Evolutionary conservation across 805 yeast species (phyloP), one percentile per base, ranked within the genome.

Genomic region (Lipomyces lipofer): DNA sequence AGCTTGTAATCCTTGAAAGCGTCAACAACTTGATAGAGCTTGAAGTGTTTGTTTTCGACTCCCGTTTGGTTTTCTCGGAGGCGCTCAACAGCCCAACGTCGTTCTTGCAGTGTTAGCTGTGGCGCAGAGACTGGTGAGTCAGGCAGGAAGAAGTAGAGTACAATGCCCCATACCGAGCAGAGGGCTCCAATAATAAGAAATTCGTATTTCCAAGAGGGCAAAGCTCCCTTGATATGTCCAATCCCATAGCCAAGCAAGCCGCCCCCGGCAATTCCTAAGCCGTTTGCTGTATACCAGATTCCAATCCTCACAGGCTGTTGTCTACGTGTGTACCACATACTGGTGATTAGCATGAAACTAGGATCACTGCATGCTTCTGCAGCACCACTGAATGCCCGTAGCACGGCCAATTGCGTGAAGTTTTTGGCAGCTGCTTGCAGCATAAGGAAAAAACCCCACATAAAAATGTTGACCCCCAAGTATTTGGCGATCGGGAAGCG

Each of bases 291-390:
- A 72, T n/a, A n/a, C n/a, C n/a, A n/a, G n/a, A n/a, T n/a, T n/a
- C n/a, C n/a, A n/a, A n/a, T 56, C 63, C 82, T 80, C 2, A 80
- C 52, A 10, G 85, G 83, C 44, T 81, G 80, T 47, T 67, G 67
- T 4, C 49, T 39, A 5, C 66, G 54, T 13, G 77, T 76, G 69
- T 81, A 83, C 69, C 81, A 83, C 85, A 81, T 81, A 25, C 84
- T 13, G n/a, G n/a, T n/a, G n/a, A n/a, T n/a, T n/a, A n/a, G n/a
- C n/a, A n/a, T n/a, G n/a, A n/a, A n/a, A n/a, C n/a, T n/a, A n/a
- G n/a, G n/a, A n/a, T n/a, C n/a, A n/a, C n/a, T n/a, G n/a, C n/a
- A n/a, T n/a, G n/a, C n/a, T n/a, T n/a, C n/a, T n/a, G n/a, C n/a
- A n/a, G n/a, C n/a, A n/a, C n/a, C n/a, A n/a, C n/a, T n/a, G n/a